These are phyloP conservation scores for Macadamia integrifolia DNA, from an alignment of 164 flowering plant species.

Conservation along the genomic window DNA sequence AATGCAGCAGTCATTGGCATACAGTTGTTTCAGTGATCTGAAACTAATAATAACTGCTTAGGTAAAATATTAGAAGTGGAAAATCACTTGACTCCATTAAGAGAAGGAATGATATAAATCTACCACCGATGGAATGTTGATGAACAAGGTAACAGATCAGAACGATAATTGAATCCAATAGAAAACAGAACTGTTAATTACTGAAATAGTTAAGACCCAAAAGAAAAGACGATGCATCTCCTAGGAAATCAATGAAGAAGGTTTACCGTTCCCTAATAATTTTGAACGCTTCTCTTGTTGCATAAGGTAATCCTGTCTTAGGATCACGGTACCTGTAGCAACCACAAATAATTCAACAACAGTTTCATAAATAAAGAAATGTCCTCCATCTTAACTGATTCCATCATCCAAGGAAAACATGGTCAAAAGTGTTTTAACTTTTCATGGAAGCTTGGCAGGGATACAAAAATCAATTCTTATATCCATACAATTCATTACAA, in stretches of 20 bases:
- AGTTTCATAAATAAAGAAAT: slow-evolving; percentile 1
- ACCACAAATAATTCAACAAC: slow-evolving; percentile 5
- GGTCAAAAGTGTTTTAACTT: background rate
- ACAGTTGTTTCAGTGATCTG: too few relatives aligned
- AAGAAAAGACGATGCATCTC: background rate
- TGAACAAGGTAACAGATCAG: too few relatives aligned
- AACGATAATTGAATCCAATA: background rate
- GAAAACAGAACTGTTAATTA: background rate
- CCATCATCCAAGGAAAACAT: background rate
- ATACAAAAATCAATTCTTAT: background rate
- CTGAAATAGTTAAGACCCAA: too few relatives aligned
- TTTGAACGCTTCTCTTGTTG: slow-evolving; percentile 90
- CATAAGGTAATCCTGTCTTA: slow-evolving; percentile 84
- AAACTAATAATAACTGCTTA: too few relatives aligned
- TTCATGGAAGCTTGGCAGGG: background rate
- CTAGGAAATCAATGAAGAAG: slow-evolving; percentile 5
- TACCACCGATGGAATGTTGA: too few relatives aligned
- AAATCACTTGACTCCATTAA: too few relatives aligned
- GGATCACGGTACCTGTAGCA: slow-evolving; percentile 84
- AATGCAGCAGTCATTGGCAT: too few relatives aligned
- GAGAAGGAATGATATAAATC: too few relatives aligned
- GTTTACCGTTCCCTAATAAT: slow-evolving; percentile 68
- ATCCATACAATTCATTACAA: background rate
- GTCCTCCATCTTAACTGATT: background rate
- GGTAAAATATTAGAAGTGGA: too few relatives aligned